Evolutionary conservation across 768 basidiomycete genomes (phyloP), one percentile per base, ranked within the genome.

Genomic region (Pulveroboletus ravenelii): DNA sequence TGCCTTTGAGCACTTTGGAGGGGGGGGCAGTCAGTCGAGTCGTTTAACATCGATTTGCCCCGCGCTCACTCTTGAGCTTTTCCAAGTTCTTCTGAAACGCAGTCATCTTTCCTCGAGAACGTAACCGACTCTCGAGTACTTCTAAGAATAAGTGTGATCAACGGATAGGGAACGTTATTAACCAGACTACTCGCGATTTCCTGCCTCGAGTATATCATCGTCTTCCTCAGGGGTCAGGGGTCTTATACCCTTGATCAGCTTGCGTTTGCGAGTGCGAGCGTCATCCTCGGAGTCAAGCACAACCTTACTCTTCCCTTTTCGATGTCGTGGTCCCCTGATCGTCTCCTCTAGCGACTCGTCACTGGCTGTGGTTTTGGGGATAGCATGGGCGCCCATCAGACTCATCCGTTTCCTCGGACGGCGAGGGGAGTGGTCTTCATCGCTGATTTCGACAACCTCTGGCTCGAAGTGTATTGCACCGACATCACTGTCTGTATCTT

Each of bases 21-120:
- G 23, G n/a, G 25, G 32, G 23, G n/a, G 25, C 25, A 42, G 36
- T 51, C 18, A 60, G 49, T 45, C 39, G 42, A 31, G n/a, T 30
- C 7, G 17, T 18, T 20, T 5, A 41, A 40, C 17, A 37, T 17
- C n/a, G 13, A 27, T 17, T 38, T 18, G 2, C 14, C 34, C 20
- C 12, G 18, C 7, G 42, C 62, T 48, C 20, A 91, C 88, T 73
- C 68, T 80, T 87, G 45, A 89, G 58, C 53, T 74, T 82, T 53
- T 86, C 82, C 13, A 90, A 64, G 52, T 78, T 84, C 62, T 73
- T 76, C 55, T 82, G 84, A 62, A 80, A 90, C 6, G 66, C 53
- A 13, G 82, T 77, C 63, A 76, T 74, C 66, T 79, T 87, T 51
- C 74, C 71, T 29, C 87, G 78, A 25, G 69, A 63, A 32, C 89